Percentiles rank a stretch among this genome's conserved stretches.
Conservation (phyloP, 1,139 yeast species). For the Casaregolazyma suthepensis region DNA sequence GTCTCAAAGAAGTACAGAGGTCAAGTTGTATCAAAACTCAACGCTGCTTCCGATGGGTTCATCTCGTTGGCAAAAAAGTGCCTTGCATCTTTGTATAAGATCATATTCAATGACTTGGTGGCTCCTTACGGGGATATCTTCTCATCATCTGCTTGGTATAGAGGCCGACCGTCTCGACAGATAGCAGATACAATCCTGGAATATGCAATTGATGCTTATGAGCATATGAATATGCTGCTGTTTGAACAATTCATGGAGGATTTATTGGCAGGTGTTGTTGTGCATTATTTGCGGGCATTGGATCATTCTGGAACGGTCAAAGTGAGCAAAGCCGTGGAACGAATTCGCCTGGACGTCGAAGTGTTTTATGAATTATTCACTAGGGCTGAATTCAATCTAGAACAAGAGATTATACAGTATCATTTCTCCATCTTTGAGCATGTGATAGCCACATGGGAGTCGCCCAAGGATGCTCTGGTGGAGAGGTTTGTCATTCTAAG, state of each 20-base stretch:
- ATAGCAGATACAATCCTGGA: slow-evolving; percentile 71
- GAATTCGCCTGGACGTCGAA: slow-evolving; percentile 60
- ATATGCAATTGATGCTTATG: slow-evolving; percentile 57
- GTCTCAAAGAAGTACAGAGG: slow-evolving; percentile 61
- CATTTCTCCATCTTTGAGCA: slow-evolving; percentile 65
- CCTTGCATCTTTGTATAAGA: slow-evolving; percentile 54
- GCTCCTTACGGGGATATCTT: slow-evolving; percentile 45
- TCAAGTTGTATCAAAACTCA: slow-evolving; percentile 51
- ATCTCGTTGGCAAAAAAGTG: slow-evolving; percentile 70
- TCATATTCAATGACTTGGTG: slow-evolving; percentile 66
- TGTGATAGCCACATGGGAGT: slow-evolving; percentile 59
- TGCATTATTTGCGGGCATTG: slow-evolving; percentile 45
- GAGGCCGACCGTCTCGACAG: slow-evolving; percentile 47
- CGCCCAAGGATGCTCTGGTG: slow-evolving; percentile 46
- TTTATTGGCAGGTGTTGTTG: slow-evolving; percentile 41
- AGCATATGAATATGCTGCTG: slow-evolving; percentile 43
- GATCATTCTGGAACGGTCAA: slow-evolving; percentile 39
- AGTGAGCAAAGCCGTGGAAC: slow-evolving; percentile 52
- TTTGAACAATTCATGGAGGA: slow-evolving; percentile 50
- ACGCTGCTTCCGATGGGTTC: slow-evolving; percentile 65
- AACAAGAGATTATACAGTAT: slow-evolving; percentile 37
- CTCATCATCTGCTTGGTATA: slow-evolving; percentile 33
- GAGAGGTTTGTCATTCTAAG: slow-evolving; percentile 62
- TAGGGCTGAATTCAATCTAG: slow-evolving; percentile 37
- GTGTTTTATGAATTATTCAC: slow-evolving; percentile 57